Evolutionary conservation across 306 rosid genomes (phyloP), one percentile per base, ranked within the genome.

Genomic region (Inga oerstediana): DNA sequence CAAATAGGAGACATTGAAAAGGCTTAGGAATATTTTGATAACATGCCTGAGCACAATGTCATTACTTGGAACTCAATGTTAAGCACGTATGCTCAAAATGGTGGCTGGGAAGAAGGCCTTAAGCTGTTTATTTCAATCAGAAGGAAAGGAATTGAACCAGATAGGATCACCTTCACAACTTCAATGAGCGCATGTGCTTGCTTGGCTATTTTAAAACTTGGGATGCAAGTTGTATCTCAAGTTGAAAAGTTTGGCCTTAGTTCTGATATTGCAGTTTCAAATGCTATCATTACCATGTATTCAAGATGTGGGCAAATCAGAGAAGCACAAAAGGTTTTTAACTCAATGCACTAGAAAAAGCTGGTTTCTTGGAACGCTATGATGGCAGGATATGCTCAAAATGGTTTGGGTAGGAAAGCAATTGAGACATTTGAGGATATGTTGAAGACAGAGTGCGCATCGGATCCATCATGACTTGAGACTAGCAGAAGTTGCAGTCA

Each of bases 21-120:
- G 83, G 93, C 94, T 67, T 85, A 80, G 22, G 86, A 86, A 73
- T 89, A 46, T 87, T 91, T 93, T 80, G 81, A 91, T 78, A 86
- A 22, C 54, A 91, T 93, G 94, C 35, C 75, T 71, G 75, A 43
- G 27, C 37, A 54, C 13, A 71, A 71, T 71, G 34, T 71, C 54
- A 44, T 93, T 58, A 88, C 90, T 58, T 89, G 94, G 97, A 93
- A 93, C 82, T 71, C 75, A 11, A 71, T 71, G 75, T 41, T 71
- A 71, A 71, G 54, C 35, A 71, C 44, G 75, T 86, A 86, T 78
- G 74, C 82, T 45, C 91, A 86, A 79, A 79, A 79, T 84, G 88
- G 88, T 56, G 59, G 67, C 24, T 86, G 91, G 85, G 91, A 88
- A 78, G 87, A 88, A 84, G 86, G 87, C 81, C 75, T 88, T 24